phyloP scores from a whole-genome alignment of 2,329 filamentous ascomycete species.

The Cladosporium sp. region DNA sequence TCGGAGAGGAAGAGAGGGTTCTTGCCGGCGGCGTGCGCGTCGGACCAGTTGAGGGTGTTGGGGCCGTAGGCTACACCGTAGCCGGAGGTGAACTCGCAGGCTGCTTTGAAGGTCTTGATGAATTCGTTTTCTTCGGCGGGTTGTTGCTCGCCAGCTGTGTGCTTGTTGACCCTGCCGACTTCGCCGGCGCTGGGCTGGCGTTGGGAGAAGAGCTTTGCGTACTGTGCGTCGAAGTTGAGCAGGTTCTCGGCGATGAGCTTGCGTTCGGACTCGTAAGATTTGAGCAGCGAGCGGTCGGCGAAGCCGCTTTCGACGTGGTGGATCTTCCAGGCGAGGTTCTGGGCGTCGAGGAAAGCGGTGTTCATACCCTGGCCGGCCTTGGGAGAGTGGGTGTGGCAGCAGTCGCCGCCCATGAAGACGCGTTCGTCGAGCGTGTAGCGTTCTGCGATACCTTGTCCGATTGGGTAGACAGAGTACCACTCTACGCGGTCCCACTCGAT shows the following conservation, averaged over 20 bases:
- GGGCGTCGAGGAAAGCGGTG: conserved; percentile 59
- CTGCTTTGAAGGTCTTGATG: conserved; percentile 83
- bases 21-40: conserved; percentile 64
- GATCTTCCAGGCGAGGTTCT: conserved; percentile 95
- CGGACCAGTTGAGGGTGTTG: conserved; percentile 80
- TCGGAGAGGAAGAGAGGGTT: conserved; percentile 65
- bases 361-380: conserved; percentile 64
- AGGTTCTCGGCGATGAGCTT: conserved; percentile 80
- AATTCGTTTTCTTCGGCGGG: conserved; percentile 67
- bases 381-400: conserved; percentile 59
- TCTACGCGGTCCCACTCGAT: conserved; percentile 62
- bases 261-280: conserved; percentile 83
- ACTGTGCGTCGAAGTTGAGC: conserved; percentile 80
- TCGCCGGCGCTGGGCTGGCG: conserved; percentile 68
- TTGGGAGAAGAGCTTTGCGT: conserved; percentile 84
- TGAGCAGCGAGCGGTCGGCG: conserved; percentile 67
- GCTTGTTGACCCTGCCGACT: conserved; percentile 64
- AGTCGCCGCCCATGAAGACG: conserved; percentile 63
- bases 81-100: conserved; percentile 87
- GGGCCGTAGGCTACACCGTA: conserved; percentile 83
- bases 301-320: conserved; percentile 84
- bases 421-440: conserved; percentile 61
- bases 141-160: conserved; percentile 24
- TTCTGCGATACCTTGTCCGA: conserved; percentile 63
- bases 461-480: conserved; percentile 64